Base-by-base conservation (phyloP, 1,139 yeast species). In the Starmera stellimalicola region DNA sequence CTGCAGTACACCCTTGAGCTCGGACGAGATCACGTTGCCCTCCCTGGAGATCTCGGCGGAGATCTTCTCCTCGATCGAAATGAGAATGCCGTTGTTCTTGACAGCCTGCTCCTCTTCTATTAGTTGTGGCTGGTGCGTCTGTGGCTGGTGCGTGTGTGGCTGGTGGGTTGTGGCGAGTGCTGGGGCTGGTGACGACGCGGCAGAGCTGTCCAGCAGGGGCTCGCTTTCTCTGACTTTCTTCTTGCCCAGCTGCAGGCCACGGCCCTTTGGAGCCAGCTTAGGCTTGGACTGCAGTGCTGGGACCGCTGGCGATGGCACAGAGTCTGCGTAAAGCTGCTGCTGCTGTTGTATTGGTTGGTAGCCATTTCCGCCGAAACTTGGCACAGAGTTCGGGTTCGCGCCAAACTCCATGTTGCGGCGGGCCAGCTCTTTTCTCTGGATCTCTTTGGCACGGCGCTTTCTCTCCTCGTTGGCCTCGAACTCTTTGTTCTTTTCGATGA, bases 381-480 rank as follows among this genome's bases (percentile, higher is more conserved):
- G 26, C 12, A 22, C 17, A 12, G 28, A 9, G 18, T 12, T 11
- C n/a, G n/a, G n/a, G n/a, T n/a, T n/a, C n/a, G n/a, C n/a, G n/a
- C n/a, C n/a, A n/a, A n/a, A n/a, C 20, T 27, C 34, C 26, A 34
- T 17, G n/a, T 35, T 34, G 36, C 50, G 51, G 18, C 47, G 36
- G 11, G 34, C 50, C 39, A 46, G 31, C 56, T 85, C 95, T 50
- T 77, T 79, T 58, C 94, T 76, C 53, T 88, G 95, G 43, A 93
- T 81, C 59, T 91, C 96, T 60, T 82, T 84, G 32, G 97, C 98
- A 57, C 85, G 79, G 60, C 94, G 82, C 64, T 88, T 91, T 60
- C 97, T 80, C 60, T 91, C 96, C 60, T 91, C 98, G 33, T 87
- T 80, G 29, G 98, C 98, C 60, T 91, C 98, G 54, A 85, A 68